A percentile compares a stretch with the other conserved stretches of the same genome.
phyloP scores from a whole-genome alignment of 1,139 yeast species.

The Wickerhamiella infanticola region DNA sequence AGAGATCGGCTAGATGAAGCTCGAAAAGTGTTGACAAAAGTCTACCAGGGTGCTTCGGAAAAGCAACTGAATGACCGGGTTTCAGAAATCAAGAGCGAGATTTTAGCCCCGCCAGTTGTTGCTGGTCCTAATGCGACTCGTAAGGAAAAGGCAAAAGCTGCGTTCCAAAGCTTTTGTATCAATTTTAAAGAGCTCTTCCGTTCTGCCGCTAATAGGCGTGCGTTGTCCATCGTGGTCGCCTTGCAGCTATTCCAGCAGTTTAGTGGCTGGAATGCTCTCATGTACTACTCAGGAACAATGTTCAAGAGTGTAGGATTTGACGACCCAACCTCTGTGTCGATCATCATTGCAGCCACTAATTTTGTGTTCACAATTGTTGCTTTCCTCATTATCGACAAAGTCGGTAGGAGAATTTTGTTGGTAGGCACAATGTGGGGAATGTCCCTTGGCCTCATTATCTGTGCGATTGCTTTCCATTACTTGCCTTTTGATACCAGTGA shows the following conservation, averaged over 20 bases:
- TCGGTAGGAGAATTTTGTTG: conserved; percentile 74
- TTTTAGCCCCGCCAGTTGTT: conserved; percentile 14
- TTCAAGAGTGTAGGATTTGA: conserved; percentile 78
- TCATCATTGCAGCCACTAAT: conserved; percentile 83
- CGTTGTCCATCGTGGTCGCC: conserved; percentile 77
- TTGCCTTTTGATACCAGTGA: conserved; percentile 39
- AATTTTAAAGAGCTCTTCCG: conserved; percentile 49
- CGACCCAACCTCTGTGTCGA: conserved; percentile 83
- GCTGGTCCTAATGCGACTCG: conserved; percentile 10
- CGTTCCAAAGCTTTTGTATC: conserved; percentile 13
- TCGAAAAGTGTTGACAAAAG: conserved; percentile 41
- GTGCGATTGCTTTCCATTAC: conserved; percentile 82
- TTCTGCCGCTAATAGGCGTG: conserved; percentile 68
- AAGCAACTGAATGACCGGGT: conserved; percentile 18
- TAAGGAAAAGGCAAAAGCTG: conserved; percentile 14
- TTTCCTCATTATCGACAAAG: conserved; percentile 62
- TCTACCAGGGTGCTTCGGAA: conserved; percentile 19
- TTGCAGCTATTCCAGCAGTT: conserved; percentile 91
- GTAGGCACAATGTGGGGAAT: conserved; percentile 65
- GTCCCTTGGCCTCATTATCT: conserved; percentile 56
- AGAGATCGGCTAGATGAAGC: conserved; percentile 53
- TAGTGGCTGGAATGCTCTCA: conserved; percentile 86
- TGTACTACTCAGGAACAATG: conserved; percentile 86
- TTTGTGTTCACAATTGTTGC: conserved; percentile 75
- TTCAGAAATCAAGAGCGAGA: conserved; percentile 15